phyloP scores from a whole-genome alignment of 2,329 filamentous ascomycete genomes.

The Lasiodiplodia gonubiensis region DNA sequence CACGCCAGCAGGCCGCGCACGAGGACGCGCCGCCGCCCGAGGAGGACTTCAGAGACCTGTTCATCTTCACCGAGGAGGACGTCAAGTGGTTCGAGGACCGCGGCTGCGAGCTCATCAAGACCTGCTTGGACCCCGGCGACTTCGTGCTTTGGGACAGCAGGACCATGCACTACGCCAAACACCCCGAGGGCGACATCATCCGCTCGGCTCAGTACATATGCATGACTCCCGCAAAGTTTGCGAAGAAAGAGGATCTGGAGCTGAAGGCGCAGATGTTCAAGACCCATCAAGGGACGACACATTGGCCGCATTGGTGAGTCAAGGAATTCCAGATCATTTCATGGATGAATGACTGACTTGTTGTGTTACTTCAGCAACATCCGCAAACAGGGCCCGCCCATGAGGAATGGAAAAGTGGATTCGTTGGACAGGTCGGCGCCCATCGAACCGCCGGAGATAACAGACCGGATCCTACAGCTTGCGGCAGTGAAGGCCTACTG shows the following conservation, averaged over 20 bases:
- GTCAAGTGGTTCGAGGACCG: constrained; percentile 51
- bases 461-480: constrained; percentile 1
- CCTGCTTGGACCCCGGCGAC: constrained; percentile 51
- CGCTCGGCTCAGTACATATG: constrained; percentile 23
- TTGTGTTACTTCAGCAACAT: constrained; percentile 1
- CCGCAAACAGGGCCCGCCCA: constrained; percentile 4
- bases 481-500: constrained; percentile 11
- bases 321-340: not conserved
- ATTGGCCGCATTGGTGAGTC: constrained; percentile 27
- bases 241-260: constrained; percentile 29
- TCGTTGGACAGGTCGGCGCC: constrained; percentile 1
- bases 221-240: constrained; percentile 25
- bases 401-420: constrained; percentile 20
- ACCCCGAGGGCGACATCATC: constrained; percentile 44
- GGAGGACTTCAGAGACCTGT: constrained; percentile 43
- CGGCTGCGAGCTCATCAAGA: constrained; percentile 49
- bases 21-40: constrained; percentile 35
- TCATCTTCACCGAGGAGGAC: constrained; percentile 51
- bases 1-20: constrained; percentile 36
- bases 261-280: constrained; percentile 33
- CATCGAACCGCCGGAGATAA: constrained; percentile 9
- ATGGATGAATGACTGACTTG: not conserved
- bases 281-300: constrained; percentile 9
- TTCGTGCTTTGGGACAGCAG: constrained; percentile 55
- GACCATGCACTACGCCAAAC: constrained; percentile 51